Evolutionary conservation across 108 stramenopile genomes (phyloP).

Genomic region (Fragilariopsis cylindrus): DNA sequence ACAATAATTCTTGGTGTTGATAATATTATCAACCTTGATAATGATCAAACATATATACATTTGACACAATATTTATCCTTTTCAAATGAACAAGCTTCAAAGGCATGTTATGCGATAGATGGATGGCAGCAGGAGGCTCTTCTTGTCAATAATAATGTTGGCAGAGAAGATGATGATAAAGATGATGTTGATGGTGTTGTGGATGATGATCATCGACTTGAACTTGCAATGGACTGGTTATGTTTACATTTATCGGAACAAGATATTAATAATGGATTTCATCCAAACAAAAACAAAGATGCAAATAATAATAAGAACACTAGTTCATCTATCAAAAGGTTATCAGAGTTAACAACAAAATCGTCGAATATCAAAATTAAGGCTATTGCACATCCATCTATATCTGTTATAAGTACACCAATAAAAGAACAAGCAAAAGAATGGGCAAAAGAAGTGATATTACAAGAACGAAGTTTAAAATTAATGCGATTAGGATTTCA

Average conservation of each 20-base stretch:
- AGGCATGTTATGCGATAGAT: constrained; percentile 50
- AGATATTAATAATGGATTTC: constrained; percentile 57
- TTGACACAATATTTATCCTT: constrained; percentile 62
- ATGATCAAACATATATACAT: constrained; percentile 43
- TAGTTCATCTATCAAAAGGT: too few species aligned
- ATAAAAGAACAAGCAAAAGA: constrained; percentile 47
- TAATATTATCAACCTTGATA: constrained; percentile 6
- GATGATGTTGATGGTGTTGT: background rate
- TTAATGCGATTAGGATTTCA: constrained; percentile 51
- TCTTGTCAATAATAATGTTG: background rate
- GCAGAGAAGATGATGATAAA: too few species aligned
- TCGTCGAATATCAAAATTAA: constrained; percentile 30
- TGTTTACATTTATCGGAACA: constrained; percentile 67
- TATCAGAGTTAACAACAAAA: background rate
- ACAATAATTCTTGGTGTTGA: constrained; percentile 21
- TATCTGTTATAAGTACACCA: constrained; percentile 50
- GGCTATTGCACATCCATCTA: constrained; percentile 66
- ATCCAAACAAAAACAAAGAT: constrained; percentile 30
- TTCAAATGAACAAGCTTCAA: constrained; percentile 37
- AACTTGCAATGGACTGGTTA: constrained; percentile 71
- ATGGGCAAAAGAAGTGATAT: constrained; percentile 26
- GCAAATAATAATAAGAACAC: background rate
- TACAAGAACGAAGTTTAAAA: constrained; percentile 27
- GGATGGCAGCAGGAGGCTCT: constrained; percentile 19
- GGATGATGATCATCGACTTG: constrained; percentile 19